These are phyloP conservation scores for Albatrellus ellisii DNA, from an alignment of 768 basidiomycete species.

Conservation along the genomic window DNA sequence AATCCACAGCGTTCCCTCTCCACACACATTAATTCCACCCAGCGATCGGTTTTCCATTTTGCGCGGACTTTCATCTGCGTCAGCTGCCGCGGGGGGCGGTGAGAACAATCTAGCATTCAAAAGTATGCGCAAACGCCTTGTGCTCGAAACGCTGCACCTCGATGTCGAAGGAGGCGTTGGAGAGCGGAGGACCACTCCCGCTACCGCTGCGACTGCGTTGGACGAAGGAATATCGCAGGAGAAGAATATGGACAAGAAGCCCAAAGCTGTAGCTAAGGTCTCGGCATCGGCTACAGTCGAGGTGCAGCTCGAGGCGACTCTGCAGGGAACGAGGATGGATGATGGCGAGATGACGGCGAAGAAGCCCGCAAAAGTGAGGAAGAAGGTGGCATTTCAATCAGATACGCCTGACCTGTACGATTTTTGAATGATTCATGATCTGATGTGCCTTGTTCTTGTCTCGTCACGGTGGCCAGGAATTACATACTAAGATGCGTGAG, in stretches of 20 bases:
- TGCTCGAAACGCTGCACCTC: slow-evolving; percentile 87
- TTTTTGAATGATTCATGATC: no score
- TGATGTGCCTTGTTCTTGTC: no score
- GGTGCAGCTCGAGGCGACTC: slow-evolving; percentile 29
- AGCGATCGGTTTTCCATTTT: slow-evolving; percentile 77
- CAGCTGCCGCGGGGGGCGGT: slow-evolving; percentile 43
- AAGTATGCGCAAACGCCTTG: slow-evolving; percentile 74
- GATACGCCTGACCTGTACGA: slow-evolving; percentile 64
- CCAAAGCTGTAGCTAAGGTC: slow-evolving; percentile 2
- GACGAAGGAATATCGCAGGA: slow-evolving; percentile 11
- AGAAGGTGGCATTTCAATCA: slow-evolving; percentile 56
- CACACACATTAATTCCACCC: slow-evolving; percentile 59
- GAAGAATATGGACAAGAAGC: slow-evolving; percentile 11
- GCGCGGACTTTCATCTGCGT: slow-evolving; percentile 58
- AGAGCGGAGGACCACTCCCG: slow-evolving; percentile 55
- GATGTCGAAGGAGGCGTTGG: slow-evolving; percentile 77
- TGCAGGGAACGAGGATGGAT: slow-evolving; percentile 3
- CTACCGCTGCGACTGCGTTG: slow-evolving; percentile 16
- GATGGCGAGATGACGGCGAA: slow-evolving; percentile 15
- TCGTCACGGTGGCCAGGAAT: no score
- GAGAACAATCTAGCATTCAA: slow-evolving; percentile 97
- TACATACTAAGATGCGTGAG: no score
- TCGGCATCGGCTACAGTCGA: slow-evolving; percentile 18
- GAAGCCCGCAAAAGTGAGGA: slow-evolving; percentile 43
- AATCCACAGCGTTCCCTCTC: slow-evolving; percentile 63